Evolutionary conservation across 352 stramenopile species (phyloP).

Genomic region (Plasmopara viticola): DNA sequence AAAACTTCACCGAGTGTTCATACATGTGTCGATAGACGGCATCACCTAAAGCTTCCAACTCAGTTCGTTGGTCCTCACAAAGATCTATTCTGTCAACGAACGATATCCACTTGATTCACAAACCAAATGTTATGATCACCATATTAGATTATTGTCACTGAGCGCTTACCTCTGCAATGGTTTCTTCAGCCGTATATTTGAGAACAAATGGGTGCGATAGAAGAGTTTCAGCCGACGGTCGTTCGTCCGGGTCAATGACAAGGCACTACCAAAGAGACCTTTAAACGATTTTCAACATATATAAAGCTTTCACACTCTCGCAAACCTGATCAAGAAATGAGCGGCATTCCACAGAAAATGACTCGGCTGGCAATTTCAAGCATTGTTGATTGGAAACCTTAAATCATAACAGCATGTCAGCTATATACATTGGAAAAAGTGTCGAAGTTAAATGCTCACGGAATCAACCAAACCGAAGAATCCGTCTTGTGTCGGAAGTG

Average conservation of each 20-base stretch:
- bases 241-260: slow-evolving; percentile 52
- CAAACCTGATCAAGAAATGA: slow-evolving; percentile 66
- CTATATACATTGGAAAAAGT: too few species aligned
- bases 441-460: slow-evolving; percentile 23
- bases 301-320: not conserved
- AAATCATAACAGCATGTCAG: too few species aligned
- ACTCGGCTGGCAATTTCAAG: slow-evolving; percentile 52
- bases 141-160: not conserved
- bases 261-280: slow-evolving; percentile 40
- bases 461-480: slow-evolving; percentile 87
- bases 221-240: slow-evolving; percentile 55
- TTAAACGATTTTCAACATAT: not conserved
- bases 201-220: slow-evolving; percentile 67
- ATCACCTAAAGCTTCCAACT: slow-evolving; percentile 66
- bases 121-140: slow-evolving; percentile 2
- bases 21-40: slow-evolving; percentile 77
- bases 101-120: slow-evolving; percentile 39
- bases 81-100: slow-evolving; percentile 56
- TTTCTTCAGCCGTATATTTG: slow-evolving; percentile 64
- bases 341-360: slow-evolving; percentile 61
- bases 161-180: slow-evolving; percentile 45
- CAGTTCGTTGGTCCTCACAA: slow-evolving; percentile 47
- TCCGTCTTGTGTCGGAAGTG: slow-evolving; percentile 77
- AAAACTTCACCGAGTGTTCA: slow-evolving; percentile 67
- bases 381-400: slow-evolving; percentile 77